Evolutionary conservation across 148 eudicot genomes (phyloP), one percentile per base, ranked within the genome.

Genomic region (Chenopodium quinoa): DNA sequence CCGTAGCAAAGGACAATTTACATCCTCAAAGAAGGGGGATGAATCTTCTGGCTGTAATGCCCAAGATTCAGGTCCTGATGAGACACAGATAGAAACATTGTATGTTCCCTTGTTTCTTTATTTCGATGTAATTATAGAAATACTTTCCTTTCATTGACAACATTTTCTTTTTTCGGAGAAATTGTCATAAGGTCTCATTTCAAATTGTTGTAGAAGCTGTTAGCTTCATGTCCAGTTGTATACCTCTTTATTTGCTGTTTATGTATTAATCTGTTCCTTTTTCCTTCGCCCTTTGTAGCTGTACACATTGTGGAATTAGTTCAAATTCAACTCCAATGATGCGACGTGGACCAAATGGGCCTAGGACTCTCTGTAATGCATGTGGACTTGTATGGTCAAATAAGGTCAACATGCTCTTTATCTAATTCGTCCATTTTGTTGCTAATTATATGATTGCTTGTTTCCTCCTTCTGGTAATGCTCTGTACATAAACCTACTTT

Each of bases 271-370:
- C 22, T 58, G 77, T 62, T 74, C 20, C 23, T n/a, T 22, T 69
- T 32, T 47, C 52, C 65, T 79, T 70, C 25, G 31, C 75, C 44
- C 54, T 54, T 46, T 85, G 37, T 75, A 90, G 91, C 72, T 91
- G 92, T 83, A 81, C 80, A 64, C 93, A 94, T 84, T 94, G 98
- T 79, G 91, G 96, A 56, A 81, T 75, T 22, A 88, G 88, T 78
- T 88, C 93, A 46, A 88, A 78, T 69, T 82, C 86, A 9, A 92
- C 98, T 46, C 96, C 98, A 17, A 88, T 91, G 94, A 94, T 94
- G 98, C 94, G 98, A 47, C 89, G 92, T 65, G 98, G 98, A 73
- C 98, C 98, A 56, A 87, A 76, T 81, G 98, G 98, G 56, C 98
- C 97, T 27, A 91, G 92, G 84, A 92, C 96, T 60, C 94, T 94